phyloP scores from a whole-genome alignment of 1,284 basidiomycete species.

The Ustilago xerochloae region DNA sequence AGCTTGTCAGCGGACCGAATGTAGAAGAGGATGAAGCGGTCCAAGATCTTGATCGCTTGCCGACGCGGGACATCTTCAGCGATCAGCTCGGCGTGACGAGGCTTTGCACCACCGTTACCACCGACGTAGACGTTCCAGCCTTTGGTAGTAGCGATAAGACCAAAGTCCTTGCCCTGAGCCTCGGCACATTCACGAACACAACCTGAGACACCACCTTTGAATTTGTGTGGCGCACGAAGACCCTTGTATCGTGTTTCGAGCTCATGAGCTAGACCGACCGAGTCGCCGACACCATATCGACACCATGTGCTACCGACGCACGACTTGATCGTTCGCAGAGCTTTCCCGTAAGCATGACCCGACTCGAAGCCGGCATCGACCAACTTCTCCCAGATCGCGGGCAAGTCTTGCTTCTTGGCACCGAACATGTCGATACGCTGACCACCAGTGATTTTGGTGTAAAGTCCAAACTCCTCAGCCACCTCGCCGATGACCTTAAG shows the following conservation, averaged over 20 bases:
- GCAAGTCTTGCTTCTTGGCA: conserved; percentile 79
- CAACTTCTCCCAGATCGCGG: conserved; percentile 79
- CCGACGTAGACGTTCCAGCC: conserved; percentile 75
- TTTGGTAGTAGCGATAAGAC: conserved; percentile 81
- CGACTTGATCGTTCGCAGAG: conserved; percentile 74
- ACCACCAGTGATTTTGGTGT: conserved; percentile 70
- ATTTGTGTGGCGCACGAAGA: conserved; percentile 78
- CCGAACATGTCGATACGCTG: conserved; percentile 81
- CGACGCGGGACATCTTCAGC: conserved; percentile 68
- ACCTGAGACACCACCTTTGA: conserved; percentile 81
- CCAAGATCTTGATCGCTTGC: conserved; percentile 74
- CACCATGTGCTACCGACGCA: conserved; percentile 77
- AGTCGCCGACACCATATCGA: conserved; percentile 80
- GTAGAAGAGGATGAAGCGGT: conserved; percentile 78
- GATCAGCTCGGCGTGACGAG: conserved; percentile 74
- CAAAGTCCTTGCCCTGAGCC: conserved; percentile 81
- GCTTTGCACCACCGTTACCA: conserved; percentile 80
- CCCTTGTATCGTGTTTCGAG: conserved; percentile 81
- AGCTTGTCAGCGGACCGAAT: conserved; percentile 75
- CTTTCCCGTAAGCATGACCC: conserved; percentile 80
- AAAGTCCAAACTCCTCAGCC: conserved; percentile 78
- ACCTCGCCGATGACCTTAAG: conserved; percentile 78
- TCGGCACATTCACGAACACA: conserved; percentile 71
- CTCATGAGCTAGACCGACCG: conserved; percentile 78
- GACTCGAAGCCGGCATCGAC: conserved; percentile 78